Percentiles rank a stretch among this genome's conserved stretches.
Evolutionary conservation across 1,139 yeast species (phyloP).

Genomic region (Martiniozyma asiatica): DNA sequence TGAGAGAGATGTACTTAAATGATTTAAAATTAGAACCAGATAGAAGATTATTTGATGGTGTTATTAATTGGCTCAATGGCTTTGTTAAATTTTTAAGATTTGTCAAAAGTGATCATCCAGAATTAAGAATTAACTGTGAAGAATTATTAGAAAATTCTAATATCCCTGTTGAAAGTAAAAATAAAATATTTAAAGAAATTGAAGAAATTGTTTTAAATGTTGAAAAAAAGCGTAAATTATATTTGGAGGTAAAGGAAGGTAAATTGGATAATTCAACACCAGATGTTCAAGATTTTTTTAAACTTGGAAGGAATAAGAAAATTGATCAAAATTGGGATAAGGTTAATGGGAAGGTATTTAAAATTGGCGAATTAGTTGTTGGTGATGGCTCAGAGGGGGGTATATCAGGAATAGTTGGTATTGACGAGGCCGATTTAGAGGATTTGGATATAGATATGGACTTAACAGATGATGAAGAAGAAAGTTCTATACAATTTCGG

Average conservation of each 20-base stretch:
- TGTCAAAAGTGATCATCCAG: constrained; percentile 42
- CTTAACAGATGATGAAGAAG: constrained; percentile 10
- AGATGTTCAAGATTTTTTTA: too few species aligned
- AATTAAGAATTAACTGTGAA: constrained; percentile 33
- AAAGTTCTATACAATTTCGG: constrained; percentile 3
- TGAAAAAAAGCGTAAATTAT: constrained; percentile 25
- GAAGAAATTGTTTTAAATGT: constrained; percentile 33
- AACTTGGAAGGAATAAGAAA: constrained; percentile 20
- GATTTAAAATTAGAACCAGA: constrained; percentile 32
- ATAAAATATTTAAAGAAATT: too few species aligned
- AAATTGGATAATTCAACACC: constrained; percentile 15
- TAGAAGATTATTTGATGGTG: constrained; percentile 54
- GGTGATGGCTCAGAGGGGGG: too few species aligned
- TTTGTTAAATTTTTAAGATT: constrained; percentile 48
- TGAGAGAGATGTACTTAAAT: constrained; percentile 63
- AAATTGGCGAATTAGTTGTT: too few species aligned
- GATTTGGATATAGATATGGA: constrained; percentile 25
- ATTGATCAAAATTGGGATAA: constrained; percentile 25
- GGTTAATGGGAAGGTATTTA: constrained; percentile 17
- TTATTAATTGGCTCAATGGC: constrained; percentile 55
- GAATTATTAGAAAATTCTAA: too few species aligned
- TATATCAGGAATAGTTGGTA: too few species aligned
- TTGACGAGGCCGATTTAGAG: constrained; percentile 8
- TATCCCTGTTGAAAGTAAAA: constrained; percentile 27
- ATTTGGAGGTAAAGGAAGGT: constrained; percentile 10